Base-by-base conservation (phyloP, 177 flowering plant species). In the Vitis hybrid region DNA sequence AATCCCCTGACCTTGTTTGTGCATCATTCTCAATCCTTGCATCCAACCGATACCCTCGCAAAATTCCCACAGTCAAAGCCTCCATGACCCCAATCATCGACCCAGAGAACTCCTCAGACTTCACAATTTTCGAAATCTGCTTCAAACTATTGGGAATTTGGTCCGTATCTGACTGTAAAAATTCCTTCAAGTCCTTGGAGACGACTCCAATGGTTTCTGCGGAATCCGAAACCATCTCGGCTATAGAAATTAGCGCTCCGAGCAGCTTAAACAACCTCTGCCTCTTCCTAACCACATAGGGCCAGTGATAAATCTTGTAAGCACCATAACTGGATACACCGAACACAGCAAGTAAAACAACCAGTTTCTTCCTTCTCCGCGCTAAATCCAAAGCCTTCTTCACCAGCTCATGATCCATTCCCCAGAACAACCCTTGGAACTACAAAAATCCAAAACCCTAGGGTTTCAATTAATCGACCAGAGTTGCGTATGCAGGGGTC, bases 111-210 rank as follows among this genome's bases (percentile, higher is more conserved):
- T 91, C 97, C 13, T 82, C 82, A 0, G 97, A 91, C 51, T 77
- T 82, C 0, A 89, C 83, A 60, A 95, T 84, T 70, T 93, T 95
- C 0, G 90, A 85, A 65, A 95, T 76, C 74, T 95, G 99, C 84
- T 74, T 90, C 79, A 95, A 73, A 74, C 93, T 91, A 50, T 78
- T 82, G 27, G 99, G 99, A 30, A 95, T 80, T 66, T 90, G 77
- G 48, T 93, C 95, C 0, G 92, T 85, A 75, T 93, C 97, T 15
- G 98, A 91, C 20, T 61, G 72, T 48, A 95, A 72, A 79, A 93
- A 95, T 73, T 83, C 83, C 78, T 80, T 86, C 81, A 96, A 76
- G 64, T 93, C 97, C 71, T 63, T 84, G 20, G 93, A 86, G 56
- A 93, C 86, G 13, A 87, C 63, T 4, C 82, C 69, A 14, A 87